Evolutionary conservation across 805 yeast species (phyloP).

Genomic region (Nakazawaea ernobii): DNA sequence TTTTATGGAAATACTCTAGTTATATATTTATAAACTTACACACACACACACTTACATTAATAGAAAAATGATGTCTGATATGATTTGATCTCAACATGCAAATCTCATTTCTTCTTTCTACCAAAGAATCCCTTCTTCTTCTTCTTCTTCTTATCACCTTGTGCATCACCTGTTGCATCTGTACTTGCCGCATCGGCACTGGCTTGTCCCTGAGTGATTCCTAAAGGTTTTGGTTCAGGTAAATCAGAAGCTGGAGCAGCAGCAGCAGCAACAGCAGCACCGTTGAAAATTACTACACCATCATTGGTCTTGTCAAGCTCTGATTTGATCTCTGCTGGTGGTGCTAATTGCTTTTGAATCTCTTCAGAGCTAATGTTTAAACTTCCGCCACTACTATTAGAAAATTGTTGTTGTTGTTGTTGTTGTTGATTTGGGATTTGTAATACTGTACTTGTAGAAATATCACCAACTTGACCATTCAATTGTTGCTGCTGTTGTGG

Average conservation of each 20-base stretch:
- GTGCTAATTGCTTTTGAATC: constrained; percentile 10
- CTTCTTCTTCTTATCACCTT: constrained; percentile 38
- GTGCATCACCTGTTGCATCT: too few relatives aligned
- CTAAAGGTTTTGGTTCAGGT: constrained; percentile 9
- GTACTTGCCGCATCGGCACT: constrained; percentile 38
- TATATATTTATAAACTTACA: too few relatives aligned
- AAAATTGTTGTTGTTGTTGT: constrained; percentile 10
- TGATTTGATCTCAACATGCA: too few relatives aligned
- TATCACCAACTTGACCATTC: constrained; percentile 2
- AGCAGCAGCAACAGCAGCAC: background rate
- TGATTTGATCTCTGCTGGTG: constrained; percentile 26
- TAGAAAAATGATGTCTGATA: too few relatives aligned
- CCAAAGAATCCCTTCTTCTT: constrained; percentile 78
- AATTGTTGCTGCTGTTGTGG: constrained; percentile 3
- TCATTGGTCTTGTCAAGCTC: constrained; percentile 2
- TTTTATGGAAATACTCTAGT: too few relatives aligned
- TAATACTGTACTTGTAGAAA: constrained; percentile 9
- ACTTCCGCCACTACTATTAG: constrained; percentile 10
- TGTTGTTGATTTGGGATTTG: constrained; percentile 5
- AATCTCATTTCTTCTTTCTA: constrained; percentile 42
- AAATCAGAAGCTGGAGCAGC: background rate
- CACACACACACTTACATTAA: too few relatives aligned
- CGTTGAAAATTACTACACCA: background rate
- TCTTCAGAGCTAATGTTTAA: constrained; percentile 4
- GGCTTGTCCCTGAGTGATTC: constrained; percentile 32